Evolutionary conservation across 1,284 basidiomycete species (phyloP), one percentile per base, ranked within the genome.

Genomic region (Inonotus obliquus): DNA sequence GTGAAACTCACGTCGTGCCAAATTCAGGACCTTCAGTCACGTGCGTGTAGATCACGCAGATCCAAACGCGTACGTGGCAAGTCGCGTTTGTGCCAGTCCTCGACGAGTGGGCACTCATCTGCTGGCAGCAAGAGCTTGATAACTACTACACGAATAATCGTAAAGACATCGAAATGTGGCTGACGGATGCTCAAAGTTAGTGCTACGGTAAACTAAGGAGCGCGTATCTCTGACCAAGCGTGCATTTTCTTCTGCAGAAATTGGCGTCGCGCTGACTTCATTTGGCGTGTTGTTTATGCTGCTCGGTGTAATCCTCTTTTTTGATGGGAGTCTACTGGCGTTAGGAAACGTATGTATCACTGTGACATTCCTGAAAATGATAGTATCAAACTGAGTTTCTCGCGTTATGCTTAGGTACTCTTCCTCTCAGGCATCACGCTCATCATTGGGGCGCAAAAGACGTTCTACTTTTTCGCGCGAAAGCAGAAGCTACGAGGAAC

Each of bases 381-480:
- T 41, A 52, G 57, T 35, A 51, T 58, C 19, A 38, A 53, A 19
- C 47, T 48, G 13, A 39, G 13, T 37, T 27, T 47, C 45, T 49
- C 39, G 19, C 62, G 38, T 47, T 41, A n/a, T 38, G 3, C 57
- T 27, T 73, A 97, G 94, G 83, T 98, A 69, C 83, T 98, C 65
- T 98, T 98, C 80, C 76, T 98, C 39, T 86, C 90, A 1, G 95
- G 95, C 45, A 80, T 98, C 56, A 95, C 94, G 7, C 82, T 97
- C 66, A 96, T 98, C 76, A 98, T 98, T 69, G 95, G 95, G 5
- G 93, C 93, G 4, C 89, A 91, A 70, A 96, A 97, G 79, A 98
- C 96, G 1, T 95, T 98, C 76, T 94, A 94, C 77, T 99, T 99
- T 79, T 99, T 99, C 77, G 92, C 96, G 27, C 84, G 97, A 64